Evolutionary conservation across 1,284 basidiomycete species (phyloP).

Genomic region (Cystobasidiaceae sp.): DNA sequence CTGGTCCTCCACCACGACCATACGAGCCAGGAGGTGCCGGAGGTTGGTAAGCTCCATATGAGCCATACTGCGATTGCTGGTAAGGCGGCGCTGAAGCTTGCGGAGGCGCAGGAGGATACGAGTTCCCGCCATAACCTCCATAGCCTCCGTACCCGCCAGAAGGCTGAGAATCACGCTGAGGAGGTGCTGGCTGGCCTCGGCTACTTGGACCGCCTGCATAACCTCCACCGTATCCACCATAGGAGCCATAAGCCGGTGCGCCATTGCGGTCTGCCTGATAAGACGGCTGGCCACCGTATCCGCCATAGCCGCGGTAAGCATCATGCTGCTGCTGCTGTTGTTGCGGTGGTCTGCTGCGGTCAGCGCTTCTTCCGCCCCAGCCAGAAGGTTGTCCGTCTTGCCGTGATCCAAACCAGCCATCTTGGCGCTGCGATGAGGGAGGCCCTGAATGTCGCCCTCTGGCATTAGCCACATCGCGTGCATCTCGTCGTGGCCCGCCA

Average conservation of each 20-base stretch:
- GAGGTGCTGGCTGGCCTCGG: not conserved
- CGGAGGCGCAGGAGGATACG: not conserved
- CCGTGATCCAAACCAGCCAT: not conserved
- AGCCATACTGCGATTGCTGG: slow-evolving; percentile 11
- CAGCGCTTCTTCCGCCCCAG: not conserved
- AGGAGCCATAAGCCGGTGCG: not conserved
- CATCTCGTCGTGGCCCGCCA: slow-evolving; percentile 1
- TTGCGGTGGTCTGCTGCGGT: too few species aligned
- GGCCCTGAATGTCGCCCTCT: not conserved
- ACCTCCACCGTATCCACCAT: not conserved
- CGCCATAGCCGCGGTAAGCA: too few species aligned
- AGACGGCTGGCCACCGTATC: too few species aligned
- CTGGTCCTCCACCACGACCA: not conserved
- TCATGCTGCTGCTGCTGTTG: too few species aligned
- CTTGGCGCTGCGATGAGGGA: not conserved
- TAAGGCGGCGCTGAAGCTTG: slow-evolving; percentile 2
- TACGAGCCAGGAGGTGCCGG: not conserved
- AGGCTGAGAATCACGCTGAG: slow-evolving; percentile 1
- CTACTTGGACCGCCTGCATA: slow-evolving; percentile 7
- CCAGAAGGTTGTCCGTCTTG: slow-evolving; percentile 1
- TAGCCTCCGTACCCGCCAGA: slow-evolving; percentile 15
- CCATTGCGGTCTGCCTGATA: not conserved
- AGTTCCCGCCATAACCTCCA: slow-evolving; percentile 1
- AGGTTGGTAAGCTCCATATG: slow-evolving; percentile 10
- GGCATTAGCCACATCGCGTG: slow-evolving; percentile 3